Evolutionary conservation across 352 stramenopile species (phyloP).

Genomic region (Lagenidium giganteum): DNA sequence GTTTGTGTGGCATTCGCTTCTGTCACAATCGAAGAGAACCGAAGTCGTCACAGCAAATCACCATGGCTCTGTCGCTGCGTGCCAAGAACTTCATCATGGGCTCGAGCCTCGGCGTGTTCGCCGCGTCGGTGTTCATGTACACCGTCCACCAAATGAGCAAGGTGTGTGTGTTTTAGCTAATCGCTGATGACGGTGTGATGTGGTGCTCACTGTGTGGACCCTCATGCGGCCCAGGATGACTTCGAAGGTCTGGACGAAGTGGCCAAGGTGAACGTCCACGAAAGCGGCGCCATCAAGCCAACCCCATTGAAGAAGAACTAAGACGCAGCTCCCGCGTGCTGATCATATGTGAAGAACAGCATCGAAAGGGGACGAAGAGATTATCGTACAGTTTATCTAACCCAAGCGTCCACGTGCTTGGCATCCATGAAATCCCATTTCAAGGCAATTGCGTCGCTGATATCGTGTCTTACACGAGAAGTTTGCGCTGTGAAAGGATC

Average conservation of each 20-base stretch:
- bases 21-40: background rate
- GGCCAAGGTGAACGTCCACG: conserved; percentile 74
- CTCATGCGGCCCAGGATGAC: too few relatives aligned
- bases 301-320: conserved; percentile 53
- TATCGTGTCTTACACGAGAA: too few relatives aligned
- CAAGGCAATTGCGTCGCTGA: too few relatives aligned
- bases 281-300: conserved; percentile 65
- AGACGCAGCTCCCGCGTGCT: background rate
- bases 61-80: conserved; percentile 62
- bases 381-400: too few relatives aligned
- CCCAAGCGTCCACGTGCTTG: too few relatives aligned
- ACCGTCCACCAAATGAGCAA: conserved; percentile 80
- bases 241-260: conserved; percentile 76
- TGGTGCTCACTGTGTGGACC: background rate
- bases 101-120: conserved; percentile 57
- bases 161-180: conserved; percentile 20
- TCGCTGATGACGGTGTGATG: background rate
- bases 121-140: conserved; percentile 63
- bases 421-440: too few relatives aligned
- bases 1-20: conserved; percentile 1
- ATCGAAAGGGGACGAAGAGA: too few relatives aligned
- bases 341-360: conserved; percentile 2
- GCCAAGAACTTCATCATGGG: conserved; percentile 76
- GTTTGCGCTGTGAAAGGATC: too few relatives aligned
- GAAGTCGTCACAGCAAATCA: background rate